Conservation (phyloP, 176 grass and related monocot species). For the Carex parvula region DNA sequence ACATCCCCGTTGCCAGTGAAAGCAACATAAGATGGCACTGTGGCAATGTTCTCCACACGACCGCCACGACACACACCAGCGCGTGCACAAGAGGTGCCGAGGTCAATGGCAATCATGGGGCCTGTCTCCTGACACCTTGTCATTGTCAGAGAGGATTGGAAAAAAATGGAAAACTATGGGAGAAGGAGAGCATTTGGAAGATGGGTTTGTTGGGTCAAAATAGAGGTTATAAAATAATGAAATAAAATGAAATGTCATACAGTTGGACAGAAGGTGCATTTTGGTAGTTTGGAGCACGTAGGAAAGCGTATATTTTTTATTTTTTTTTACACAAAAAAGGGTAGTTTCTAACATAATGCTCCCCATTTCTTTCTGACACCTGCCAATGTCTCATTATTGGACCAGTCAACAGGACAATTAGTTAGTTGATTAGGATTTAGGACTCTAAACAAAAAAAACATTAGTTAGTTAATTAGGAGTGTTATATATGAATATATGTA, state of each 20-base stretch:
- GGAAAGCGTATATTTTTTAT: background rate
- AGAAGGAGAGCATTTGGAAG: constrained; percentile 7
- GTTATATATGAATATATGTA: no score
- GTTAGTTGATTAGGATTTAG: no score
- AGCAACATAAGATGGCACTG: constrained; percentile 24
- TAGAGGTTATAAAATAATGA: background rate
- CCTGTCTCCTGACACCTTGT: background rate
- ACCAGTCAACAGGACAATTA: no score
- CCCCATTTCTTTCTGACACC: background rate
- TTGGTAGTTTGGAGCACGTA: background rate
- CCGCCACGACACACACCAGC: constrained; percentile 4
- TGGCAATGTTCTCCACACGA: constrained; percentile 16
- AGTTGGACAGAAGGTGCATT: background rate
- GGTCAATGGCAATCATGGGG: constrained; percentile 13
- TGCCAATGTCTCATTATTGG: background rate
- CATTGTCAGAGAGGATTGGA: constrained; percentile 8
- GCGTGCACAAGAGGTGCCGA: constrained; percentile 10
- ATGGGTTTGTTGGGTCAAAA: constrained; percentile 21
- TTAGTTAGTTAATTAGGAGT: no score
- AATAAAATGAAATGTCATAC: background rate
- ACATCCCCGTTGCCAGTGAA: constrained; percentile 20
- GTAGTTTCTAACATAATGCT: background rate
- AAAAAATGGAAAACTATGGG: background rate
- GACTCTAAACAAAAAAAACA: no score
- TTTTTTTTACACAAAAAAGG: background rate